A percentile compares a stretch with the other conserved stretches of the same genome.
Conservation (phyloP, 257 asterid species). For the Solanum piurae region DNA sequence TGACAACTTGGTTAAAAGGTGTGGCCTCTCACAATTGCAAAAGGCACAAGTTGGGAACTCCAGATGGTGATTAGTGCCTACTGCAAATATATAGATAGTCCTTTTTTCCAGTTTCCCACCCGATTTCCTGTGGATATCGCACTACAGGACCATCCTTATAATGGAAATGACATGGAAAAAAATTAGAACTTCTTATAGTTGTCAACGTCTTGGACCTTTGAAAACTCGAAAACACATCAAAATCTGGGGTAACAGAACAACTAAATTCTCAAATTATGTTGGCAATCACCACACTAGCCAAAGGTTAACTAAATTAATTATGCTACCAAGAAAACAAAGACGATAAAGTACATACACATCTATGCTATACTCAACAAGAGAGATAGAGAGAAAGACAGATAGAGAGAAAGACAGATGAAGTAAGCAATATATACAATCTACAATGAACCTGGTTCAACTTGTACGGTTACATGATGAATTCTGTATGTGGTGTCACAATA, state of each 20-base stretch:
- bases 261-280: neutral
- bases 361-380: neutral
- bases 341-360: neutral
- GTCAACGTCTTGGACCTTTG: neutral
- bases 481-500: constrained; percentile 29
- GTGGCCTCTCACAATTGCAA: neutral
- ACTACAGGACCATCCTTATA: neutral
- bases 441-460: constrained; percentile 42
- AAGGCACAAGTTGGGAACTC: neutral
- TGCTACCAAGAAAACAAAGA: neutral
- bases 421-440: neutral
- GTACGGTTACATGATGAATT: constrained; percentile 66
- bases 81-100: too few relatives aligned
- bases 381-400: neutral
- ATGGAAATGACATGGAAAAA: neutral
- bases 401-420: neutral
- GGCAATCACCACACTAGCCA: neutral
- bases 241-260: neutral
- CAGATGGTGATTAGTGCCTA: neutral
- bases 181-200: neutral
- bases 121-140: too few relatives aligned
- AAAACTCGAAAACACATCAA: neutral
- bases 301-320: neutral
- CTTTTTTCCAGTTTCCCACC: too few relatives aligned
- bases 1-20: neutral